These are phyloP conservation scores for Alnus glutinosa DNA, from an alignment of 306 rosid genomes.

Conservation along the genomic window DNA sequence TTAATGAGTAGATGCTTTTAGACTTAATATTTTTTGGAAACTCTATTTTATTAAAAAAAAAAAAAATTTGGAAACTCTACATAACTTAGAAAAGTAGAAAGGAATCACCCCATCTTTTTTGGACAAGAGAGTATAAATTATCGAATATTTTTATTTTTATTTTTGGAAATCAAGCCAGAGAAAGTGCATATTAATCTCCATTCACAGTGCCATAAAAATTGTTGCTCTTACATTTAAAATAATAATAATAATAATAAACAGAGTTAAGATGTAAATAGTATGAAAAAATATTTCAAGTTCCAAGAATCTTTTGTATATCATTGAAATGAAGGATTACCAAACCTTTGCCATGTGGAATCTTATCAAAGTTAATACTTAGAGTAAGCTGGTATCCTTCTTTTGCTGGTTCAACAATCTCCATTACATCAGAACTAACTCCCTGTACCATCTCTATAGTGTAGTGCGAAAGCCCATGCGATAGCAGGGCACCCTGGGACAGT, in stretches of 20 bases:
- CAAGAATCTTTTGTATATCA: not conserved
- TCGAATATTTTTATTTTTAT: not conserved
- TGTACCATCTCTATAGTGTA: slow-evolving; percentile 59
- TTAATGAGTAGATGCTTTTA: too few species aligned
- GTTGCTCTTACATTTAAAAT: not conserved
- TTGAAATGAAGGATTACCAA: slow-evolving; percentile 11
- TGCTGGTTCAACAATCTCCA: slow-evolving; percentile 63
- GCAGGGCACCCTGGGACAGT: slow-evolving; percentile 54
- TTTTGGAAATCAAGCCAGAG: not conserved
- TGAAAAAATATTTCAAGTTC: not conserved
- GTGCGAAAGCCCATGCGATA: slow-evolving; percentile 42
- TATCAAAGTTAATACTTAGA: slow-evolving; percentile 54
- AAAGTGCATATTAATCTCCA: not conserved
- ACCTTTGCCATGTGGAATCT: slow-evolving; percentile 67
- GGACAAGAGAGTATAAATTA: not conserved
- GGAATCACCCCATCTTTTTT: too few species aligned
- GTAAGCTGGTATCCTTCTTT: slow-evolving; percentile 77
- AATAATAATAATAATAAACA: not conserved
- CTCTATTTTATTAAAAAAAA: too few species aligned
- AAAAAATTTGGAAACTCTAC: too few species aligned
- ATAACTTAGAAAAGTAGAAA: too few species aligned
- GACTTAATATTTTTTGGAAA: too few species aligned
- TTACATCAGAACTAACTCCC: slow-evolving; percentile 48
- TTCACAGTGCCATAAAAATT: not conserved
- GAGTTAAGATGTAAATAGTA: not conserved